Evolutionary conservation across 495 filamentous ascomycete genomes (phyloP).

Genomic region (Xylaria cubensis): DNA sequence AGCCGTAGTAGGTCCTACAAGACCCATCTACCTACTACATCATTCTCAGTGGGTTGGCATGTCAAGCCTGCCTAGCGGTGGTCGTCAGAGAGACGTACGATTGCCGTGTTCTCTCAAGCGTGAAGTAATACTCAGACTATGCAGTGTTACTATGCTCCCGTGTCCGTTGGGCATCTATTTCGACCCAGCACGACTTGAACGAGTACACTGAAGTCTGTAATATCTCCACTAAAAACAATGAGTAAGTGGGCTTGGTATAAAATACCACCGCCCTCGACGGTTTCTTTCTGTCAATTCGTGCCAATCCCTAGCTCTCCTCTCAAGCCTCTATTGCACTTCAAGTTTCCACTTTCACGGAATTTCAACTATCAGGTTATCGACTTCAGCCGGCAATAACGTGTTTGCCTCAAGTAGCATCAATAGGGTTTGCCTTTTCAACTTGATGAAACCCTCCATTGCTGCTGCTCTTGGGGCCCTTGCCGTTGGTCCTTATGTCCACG

Average conservation of each 20-base stretch:
- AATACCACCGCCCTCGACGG: neutral
- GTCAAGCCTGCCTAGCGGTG: neutral
- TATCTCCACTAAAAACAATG: neutral
- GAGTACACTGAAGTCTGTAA: neutral
- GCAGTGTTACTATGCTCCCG: neutral
- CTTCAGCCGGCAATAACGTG: neutral
- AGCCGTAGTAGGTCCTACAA: neutral
- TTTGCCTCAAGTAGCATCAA: neutral
- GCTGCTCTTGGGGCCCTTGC: conserved; percentile 23
- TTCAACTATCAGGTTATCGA: neutral
- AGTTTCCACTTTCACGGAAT: neutral
- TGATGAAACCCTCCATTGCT: conserved; percentile 21
- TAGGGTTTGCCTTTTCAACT: neutral
- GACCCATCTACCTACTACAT: neutral
- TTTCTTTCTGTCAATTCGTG: neutral
- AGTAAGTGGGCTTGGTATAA: neutral
- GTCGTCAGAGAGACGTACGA: neutral
- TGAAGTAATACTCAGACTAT: neutral
- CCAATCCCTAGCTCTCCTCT: neutral
- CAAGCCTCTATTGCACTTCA: neutral
- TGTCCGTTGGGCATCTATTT: neutral
- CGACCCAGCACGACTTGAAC: neutral
- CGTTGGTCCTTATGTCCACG: conserved; percentile 16
- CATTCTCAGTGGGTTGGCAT: neutral
- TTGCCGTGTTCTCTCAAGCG: neutral